phyloP scores from a whole-genome alignment of 352 stramenopile genomes.

The Globisporangium ultimum region DNA sequence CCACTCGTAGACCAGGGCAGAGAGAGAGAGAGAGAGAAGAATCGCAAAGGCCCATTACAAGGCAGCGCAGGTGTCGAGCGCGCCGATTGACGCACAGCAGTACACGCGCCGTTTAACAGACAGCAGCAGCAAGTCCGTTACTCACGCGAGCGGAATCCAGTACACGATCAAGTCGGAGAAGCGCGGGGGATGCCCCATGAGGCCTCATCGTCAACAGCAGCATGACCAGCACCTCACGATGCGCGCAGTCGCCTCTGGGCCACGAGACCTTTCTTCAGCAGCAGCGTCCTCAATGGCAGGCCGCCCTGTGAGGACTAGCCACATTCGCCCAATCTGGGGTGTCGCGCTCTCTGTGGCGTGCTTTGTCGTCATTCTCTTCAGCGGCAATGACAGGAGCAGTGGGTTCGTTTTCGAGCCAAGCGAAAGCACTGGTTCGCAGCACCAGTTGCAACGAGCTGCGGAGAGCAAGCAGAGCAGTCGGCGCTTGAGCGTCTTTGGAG shows the following conservation, averaged over 20 bases:
- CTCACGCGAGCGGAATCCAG: not conserved
- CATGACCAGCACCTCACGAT: constrained; percentile 4
- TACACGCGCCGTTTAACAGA: too few relatives aligned
- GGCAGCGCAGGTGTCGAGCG: too few relatives aligned
- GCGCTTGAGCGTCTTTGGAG: constrained; percentile 41
- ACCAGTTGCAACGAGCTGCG: not conserved
- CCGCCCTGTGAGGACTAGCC: not conserved
- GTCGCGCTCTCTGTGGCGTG: not conserved
- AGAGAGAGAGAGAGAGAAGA: too few relatives aligned
- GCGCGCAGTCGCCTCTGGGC: not conserved
- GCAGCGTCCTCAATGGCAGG: not conserved
- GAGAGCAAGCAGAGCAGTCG: constrained; percentile 13
- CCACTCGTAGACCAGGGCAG: too few relatives aligned
- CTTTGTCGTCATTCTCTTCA: not conserved
- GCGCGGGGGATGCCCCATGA: constrained; percentile 6
- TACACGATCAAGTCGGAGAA: not conserved
- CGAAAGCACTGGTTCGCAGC: not conserved
- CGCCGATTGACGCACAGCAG: too few relatives aligned
- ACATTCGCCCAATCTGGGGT: too few relatives aligned
- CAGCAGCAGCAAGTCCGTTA: too few relatives aligned
- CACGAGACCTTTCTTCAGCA: not conserved
- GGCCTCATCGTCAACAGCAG: not conserved
- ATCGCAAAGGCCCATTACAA: too few relatives aligned
- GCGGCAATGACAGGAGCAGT: not conserved
- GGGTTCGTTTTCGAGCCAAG: not conserved